These are phyloP conservation scores for Mycena pura DNA, from an alignment of 768 basidiomycete species.

Conservation along the genomic window DNA sequence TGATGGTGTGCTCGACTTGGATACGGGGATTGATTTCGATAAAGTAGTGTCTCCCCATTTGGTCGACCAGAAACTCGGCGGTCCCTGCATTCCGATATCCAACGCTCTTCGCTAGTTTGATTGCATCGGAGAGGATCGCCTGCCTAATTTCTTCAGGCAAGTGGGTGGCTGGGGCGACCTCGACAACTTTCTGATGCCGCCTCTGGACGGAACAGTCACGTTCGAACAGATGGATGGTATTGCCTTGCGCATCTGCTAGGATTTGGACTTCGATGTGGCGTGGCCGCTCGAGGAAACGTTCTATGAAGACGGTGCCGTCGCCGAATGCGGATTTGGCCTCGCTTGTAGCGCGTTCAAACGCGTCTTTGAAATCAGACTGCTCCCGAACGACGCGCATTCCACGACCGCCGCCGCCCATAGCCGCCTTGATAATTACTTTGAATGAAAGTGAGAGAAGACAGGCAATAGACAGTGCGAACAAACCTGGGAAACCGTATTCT, in stretches of 20 bases:
- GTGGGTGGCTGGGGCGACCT: constrained; percentile 96
- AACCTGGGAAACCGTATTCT: constrained; percentile 94
- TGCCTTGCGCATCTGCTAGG: constrained; percentile 89
- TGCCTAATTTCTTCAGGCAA: constrained; percentile 90
- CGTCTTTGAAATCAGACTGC: constrained; percentile 86
- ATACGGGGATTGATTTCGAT: constrained; percentile 99
- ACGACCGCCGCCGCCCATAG: constrained; percentile 98
- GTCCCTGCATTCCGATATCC: constrained; percentile 97
- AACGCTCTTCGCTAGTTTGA: constrained; percentile 93
- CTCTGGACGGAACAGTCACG: constrained; percentile 99
- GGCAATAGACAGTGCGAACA: constrained; percentile 22
- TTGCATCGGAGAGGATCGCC: constrained; percentile 87
- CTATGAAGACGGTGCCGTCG: constrained; percentile 98
- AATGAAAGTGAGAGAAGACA: neutral
- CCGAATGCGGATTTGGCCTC: constrained; percentile 98
- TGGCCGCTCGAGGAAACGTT: constrained; percentile 95
- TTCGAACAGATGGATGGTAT: constrained; percentile 97
- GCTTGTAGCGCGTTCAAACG: constrained; percentile 90
- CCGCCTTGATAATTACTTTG: constrained; percentile 97
- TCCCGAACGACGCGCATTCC: constrained; percentile 99
- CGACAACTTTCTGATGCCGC: constrained; percentile 98
- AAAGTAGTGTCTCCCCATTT: constrained; percentile 96
- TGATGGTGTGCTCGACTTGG: constrained; percentile 99
- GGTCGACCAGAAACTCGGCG: constrained; percentile 97
- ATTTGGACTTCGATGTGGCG: constrained; percentile 98